Evolutionary conservation across 202 grass and related monocot genomes (phyloP).

Genomic region (Setaria viridis): DNA sequence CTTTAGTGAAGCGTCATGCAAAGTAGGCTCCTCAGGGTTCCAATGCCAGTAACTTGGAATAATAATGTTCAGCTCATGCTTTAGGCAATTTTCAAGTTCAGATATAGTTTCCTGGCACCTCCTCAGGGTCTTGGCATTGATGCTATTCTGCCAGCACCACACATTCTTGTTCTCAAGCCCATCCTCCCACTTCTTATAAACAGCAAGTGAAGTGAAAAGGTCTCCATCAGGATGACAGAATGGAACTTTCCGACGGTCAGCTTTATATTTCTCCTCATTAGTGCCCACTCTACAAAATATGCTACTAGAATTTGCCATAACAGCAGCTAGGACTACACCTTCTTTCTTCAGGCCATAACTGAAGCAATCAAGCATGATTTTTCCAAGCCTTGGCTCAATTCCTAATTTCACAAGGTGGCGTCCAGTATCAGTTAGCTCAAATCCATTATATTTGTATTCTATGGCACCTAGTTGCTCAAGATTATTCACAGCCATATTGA

Average conservation of each 20-base stretch:
- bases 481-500: constrained; percentile 74
- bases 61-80: constrained; percentile 78
- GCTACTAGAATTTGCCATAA: constrained; percentile 95
- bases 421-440: constrained; percentile 78
- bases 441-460: constrained; percentile 48
- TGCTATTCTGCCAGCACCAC: constrained; percentile 97
- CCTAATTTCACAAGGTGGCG: constrained; percentile 75
- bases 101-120: constrained; percentile 83
- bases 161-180: constrained; percentile 63
- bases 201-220: constrained; percentile 91
- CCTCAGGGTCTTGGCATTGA: constrained; percentile 95
- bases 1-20: constrained; percentile 72
- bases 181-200: constrained; percentile 96
- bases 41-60: constrained; percentile 87
- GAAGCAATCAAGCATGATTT: constrained; percentile 93
- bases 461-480: constrained; percentile 87
- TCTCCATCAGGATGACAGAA: constrained; percentile 90
- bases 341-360: constrained; percentile 75
- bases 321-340: constrained; percentile 84
- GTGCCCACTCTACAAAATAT: constrained; percentile 98
- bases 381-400: constrained; percentile 88
- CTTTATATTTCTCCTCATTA: constrained; percentile 82
- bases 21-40: constrained; percentile 67
- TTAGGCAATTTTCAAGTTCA: constrained; percentile 89
- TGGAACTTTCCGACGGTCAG: constrained; percentile 79